Base-by-base conservation (phyloP, 2,329 filamentous ascomycete species). In the Coleophoma crateriformis region DNA sequence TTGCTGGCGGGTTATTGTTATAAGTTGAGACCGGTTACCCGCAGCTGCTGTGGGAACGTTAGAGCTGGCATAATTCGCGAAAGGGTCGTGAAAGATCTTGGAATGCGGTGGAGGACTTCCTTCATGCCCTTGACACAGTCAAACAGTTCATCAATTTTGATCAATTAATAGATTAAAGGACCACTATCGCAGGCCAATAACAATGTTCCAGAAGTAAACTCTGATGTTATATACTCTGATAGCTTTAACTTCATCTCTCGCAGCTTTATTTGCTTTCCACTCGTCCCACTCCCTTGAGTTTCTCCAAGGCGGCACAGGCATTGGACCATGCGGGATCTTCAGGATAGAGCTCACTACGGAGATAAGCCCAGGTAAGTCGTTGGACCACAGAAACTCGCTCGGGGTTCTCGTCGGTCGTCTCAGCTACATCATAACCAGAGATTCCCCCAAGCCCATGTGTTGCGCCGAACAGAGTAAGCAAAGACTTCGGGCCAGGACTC, bases 371-470 rank as follows among this genome's bases (percentile, higher is more conserved):
- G 3, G 66, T 66, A 62, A 71, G 57, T 43, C 68, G 58, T 54
- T 68, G 67, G 12, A 41, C 38, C 6, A 20, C 38, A 41, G 38
- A 22, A 46, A 71, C 57, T 32, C 60, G 50, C 53, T 70, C 64
- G 0, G 63, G 62, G 38, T 63, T 64, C 57, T 68, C 67, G 47
- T 71, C 67, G 40, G 55, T 38, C 1, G 62, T 62, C 56, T 70
- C 68, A 4, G 20, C 53, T 3, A 64, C 58, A 50, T 71, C 68
- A 64, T 63, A 70, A 1, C 68, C 67, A 15, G 60, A 61, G 12
- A 73, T 61, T 1, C 69, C 70, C 2, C 70, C 69, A 20, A 73
- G 60, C 3, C 62, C 62, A 47, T 73, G 70, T 49, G 58, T 62
- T 1, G 53, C 68, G 11, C 64, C 65, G 19, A 61, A 62, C 10